Evolutionary conservation across 305 asterid species (phyloP), one percentile per base, ranked within the genome.

Genomic region (Plantago rigida): DNA sequence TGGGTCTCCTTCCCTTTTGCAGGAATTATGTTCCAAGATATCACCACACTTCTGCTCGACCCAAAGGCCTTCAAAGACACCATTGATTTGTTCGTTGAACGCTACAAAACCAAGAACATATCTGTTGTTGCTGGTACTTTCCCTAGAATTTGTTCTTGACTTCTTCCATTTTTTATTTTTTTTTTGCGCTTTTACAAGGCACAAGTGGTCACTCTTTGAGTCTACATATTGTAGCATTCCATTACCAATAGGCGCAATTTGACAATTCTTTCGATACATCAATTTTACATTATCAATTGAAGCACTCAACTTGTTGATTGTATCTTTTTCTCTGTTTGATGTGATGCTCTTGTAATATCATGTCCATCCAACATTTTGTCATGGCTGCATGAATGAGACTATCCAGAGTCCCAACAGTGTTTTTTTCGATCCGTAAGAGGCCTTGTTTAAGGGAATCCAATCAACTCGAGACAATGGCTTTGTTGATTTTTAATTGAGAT

Each of bases 11-110:
- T 22, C 59, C 14, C 56, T 51, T 52, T 26, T 17, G 47, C 81
- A 87, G 96, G 96, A 69, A 87, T 87, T 68, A 81, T 85, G 94
- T 87, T 87, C 70, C 96, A 87, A 74, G 96, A 87, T 63, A 85
- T 87, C 15, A 87, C 96, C 14, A 85, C 94, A 29, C 79, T 87
- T 14, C 69, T 87, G 46, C 87, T 87, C 51, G 86, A 87, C 63
- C 89, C 87, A 2, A 85, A 77, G 63, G 78, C 89, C 52, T 87
- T 83, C 83, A 83, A 82, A 69, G 89, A 85, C 73, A 73, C 94
- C 71, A 75, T 87, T 69, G 94, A 87, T 70, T 78, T 87, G 80
- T 87, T 87, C 69, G 87, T 85, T 46, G 94, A 85, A 69, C 81
- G 96, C 42, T 87, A 87, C 67, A 74, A 69, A 62, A 69, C 48